Conservation (phyloP, 1,284 basidiomycete genomes). For the Pisolithus thermaeus region DNA sequence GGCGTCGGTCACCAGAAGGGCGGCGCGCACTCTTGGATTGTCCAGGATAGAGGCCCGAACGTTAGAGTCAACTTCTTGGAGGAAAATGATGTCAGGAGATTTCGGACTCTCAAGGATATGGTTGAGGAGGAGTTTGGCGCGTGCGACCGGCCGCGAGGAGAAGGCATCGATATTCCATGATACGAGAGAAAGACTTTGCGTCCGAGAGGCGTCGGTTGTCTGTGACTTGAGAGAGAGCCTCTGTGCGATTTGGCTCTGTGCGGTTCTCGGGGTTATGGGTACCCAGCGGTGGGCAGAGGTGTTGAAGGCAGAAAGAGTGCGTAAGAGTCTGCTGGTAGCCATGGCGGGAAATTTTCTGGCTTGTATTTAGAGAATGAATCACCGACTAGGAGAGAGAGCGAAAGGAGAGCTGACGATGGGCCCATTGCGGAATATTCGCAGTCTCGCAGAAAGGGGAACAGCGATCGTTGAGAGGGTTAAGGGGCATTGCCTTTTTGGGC, state of each 20-base stretch:
- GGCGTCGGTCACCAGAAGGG: conserved; percentile 33
- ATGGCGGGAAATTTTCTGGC: too few species aligned
- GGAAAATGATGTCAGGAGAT: conserved; percentile 32
- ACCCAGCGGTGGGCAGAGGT: conserved; percentile 15
- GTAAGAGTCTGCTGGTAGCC: too few species aligned
- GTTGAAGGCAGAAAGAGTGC: conserved; percentile 9
- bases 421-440: too few species aligned
- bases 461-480: too few species aligned
- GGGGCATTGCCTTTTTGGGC: too few species aligned
- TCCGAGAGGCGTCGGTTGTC: too few species aligned
- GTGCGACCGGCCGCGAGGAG: conserved; percentile 19
- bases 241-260: conserved; percentile 14
- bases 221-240: not conserved
- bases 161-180: conserved; percentile 28
- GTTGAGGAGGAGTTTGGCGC: conserved; percentile 30
- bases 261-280: conserved; percentile 18
- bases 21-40: conserved; percentile 26
- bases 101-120: conserved; percentile 28
- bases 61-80: conserved; percentile 32
- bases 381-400: too few species aligned
- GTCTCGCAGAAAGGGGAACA: too few species aligned
- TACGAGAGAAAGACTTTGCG: conserved; percentile 8
- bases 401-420: too few species aligned
- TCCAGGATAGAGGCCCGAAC: conserved; percentile 24
- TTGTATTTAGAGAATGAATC: too few species aligned